Evolutionary conservation across 495 filamentous ascomycete species (phyloP), one percentile per base, ranked within the genome.

Genomic region (Xylaria palmicola): DNA sequence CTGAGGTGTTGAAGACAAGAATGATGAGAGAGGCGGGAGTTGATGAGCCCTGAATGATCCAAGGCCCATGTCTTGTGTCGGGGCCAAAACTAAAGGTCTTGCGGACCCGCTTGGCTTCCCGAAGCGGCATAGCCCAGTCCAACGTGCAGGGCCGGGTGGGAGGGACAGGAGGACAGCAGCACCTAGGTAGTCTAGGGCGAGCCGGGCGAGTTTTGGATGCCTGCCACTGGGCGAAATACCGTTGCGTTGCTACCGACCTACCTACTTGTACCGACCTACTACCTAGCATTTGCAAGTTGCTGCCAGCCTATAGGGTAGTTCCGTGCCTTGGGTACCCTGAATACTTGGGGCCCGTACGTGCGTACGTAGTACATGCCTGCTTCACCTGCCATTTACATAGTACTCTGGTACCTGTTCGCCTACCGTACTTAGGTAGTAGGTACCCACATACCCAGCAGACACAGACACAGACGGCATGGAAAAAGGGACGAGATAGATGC

Each of bases 21-120:
- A 62, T 62, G 52, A 47, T 56, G 52, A 73, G 62, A 56, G 53
- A 73, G 62, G 63, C 68, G 68, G 60, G 60, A 62, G 60, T 62
- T 62, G 60, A 62, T 62, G 60, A 62, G 60, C 60, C 60, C 60
- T 62, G 60, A 62, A 57, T 57, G 60, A 62, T 50, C 60, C 51
- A 62, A 62, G 60, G 60, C 37, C 60, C 60, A 62, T 62, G 60
- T 62, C 60, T 60, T 60, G 60, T 62, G 60, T 62, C 60, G 60
- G 60, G 60, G 60, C 60, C 60, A 62, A 62, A 62, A 62, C 60
- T 62, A 62, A 51, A 62, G 52, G 53, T 62, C 60, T 62, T 55
- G 52, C 60, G 10, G 60, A 22, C 27, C 60, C 60, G 57, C 52
- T 49, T 13, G 34, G n/a, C 1, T 26, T 43, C 47, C 52, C 43